Percentiles rank a stretch among this genome's conserved stretches.
Conservation (phyloP, 805 yeast species). For the Yarrowia bubula region DNA sequence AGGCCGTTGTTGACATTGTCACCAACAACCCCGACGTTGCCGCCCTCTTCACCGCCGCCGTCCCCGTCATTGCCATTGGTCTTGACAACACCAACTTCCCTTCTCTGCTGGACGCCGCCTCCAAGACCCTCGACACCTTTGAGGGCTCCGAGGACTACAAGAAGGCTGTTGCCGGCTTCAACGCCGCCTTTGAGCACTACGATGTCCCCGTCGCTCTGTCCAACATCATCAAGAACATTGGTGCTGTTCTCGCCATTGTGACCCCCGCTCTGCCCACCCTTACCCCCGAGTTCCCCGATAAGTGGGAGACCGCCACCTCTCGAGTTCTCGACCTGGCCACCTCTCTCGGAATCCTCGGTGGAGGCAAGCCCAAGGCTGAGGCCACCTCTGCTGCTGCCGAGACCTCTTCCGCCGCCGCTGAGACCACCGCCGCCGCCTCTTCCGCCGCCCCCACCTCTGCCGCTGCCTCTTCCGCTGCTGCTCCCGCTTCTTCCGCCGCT, state of each 20-base stretch:
- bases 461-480: not conserved
- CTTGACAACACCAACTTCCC: conserved; percentile 4
- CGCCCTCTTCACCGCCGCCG: conserved; percentile 3
- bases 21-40: conserved; percentile 10
- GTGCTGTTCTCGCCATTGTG: conserved; percentile 1
- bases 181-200: conserved; percentile 13
- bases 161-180: not conserved
- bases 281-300: conserved; percentile 13
- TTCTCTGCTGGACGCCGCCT: conserved; percentile 15
- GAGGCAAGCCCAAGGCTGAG: not conserved
- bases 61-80: conserved; percentile 3
- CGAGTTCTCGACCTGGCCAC: conserved; percentile 1
- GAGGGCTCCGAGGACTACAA: conserved; percentile 4
- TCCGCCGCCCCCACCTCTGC: not conserved
- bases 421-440: not conserved
- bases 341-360: conserved; percentile 8
- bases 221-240: conserved; percentile 16
- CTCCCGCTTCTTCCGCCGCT: not conserved
- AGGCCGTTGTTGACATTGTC: conserved; percentile 13
- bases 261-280: conserved; percentile 17
- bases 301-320: conserved; percentile 21
- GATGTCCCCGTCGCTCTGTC: conserved; percentile 17
- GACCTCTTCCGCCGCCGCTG: not conserved
- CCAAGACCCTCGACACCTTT: conserved; percentile 17
- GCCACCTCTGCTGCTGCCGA: not conserved